These are phyloP conservation scores for Diplodia scrobiculata DNA, from an alignment of 2,329 filamentous ascomycete genomes.

Conservation along the genomic window DNA sequence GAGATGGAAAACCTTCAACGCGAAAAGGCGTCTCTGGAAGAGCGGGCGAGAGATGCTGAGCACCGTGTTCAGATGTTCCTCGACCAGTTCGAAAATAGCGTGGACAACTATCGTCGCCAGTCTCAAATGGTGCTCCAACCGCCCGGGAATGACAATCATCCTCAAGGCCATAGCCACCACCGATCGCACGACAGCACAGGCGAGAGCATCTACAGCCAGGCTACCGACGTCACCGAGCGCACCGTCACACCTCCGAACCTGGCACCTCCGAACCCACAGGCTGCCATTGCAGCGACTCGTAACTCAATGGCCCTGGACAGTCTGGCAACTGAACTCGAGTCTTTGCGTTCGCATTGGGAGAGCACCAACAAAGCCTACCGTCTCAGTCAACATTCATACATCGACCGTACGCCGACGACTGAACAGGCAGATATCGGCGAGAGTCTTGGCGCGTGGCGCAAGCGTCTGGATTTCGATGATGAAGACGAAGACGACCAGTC, in stretches of 20 bases:
- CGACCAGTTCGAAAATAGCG: slow-evolving; percentile 90
- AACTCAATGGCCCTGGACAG: slow-evolving; percentile 79
- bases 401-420: slow-evolving; percentile 60
- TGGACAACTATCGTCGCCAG: slow-evolving; percentile 89
- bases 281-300: slow-evolving; percentile 45
- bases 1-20: slow-evolving; percentile 80
- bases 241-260: slow-evolving; percentile 39
- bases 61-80: slow-evolving; percentile 89
- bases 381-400: slow-evolving; percentile 84
- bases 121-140: slow-evolving; percentile 47
- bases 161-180: slow-evolving; percentile 44
- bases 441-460: slow-evolving; percentile 42
- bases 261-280: slow-evolving; percentile 38
- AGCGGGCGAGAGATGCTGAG: slow-evolving; percentile 84
- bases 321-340: slow-evolving; percentile 88
- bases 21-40: slow-evolving; percentile 79
- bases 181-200: slow-evolving; percentile 61
- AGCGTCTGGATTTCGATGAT: slow-evolving; percentile 40
- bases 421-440: slow-evolving; percentile 41
- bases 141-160: background rate
- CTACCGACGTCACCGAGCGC: slow-evolving; percentile 40
- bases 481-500: slow-evolving; percentile 29
- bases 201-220: slow-evolving; percentile 53
- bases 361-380: slow-evolving; percentile 94
- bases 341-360: slow-evolving; percentile 89